These are phyloP conservation scores for Lasiodiplodia sp. DNA, from an alignment of 2,329 filamentous ascomycete species.

Conservation along the genomic window DNA sequence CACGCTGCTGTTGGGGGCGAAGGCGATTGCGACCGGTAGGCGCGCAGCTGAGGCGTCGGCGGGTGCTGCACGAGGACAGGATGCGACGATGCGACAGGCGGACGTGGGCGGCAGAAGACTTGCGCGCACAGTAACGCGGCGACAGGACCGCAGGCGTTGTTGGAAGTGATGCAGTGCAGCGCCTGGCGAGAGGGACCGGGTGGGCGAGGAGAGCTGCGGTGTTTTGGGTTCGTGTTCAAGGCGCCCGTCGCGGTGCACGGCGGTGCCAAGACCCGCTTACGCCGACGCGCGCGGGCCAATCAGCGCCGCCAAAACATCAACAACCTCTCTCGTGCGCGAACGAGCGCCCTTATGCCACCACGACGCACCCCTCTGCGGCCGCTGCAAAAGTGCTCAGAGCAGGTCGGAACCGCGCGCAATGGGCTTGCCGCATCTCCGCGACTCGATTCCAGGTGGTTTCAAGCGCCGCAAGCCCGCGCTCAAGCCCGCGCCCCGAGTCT, in stretches of 20 bases:
- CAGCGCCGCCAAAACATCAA: constrained; percentile 26
- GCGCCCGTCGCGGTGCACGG: constrained; percentile 26
- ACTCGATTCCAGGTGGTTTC: constrained; percentile 21
- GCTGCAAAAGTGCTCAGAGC: constrained; percentile 10
- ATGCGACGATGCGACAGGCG: constrained; percentile 1
- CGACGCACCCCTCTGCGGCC: constrained; percentile 24
- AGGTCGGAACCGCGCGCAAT: constrained; percentile 4
- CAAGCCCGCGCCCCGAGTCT: neutral
- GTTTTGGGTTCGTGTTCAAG: constrained; percentile 31
- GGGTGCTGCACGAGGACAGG: constrained; percentile 17
- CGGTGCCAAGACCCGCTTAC: constrained; percentile 28
- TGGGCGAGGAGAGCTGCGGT: constrained; percentile 13
- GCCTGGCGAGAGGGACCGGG: constrained; percentile 3
- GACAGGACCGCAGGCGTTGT: neutral
- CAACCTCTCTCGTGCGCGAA: constrained; percentile 23
- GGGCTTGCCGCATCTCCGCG: constrained; percentile 25
- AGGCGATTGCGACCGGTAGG: constrained; percentile 21
- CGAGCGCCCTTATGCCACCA: constrained; percentile 20
- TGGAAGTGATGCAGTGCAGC: constrained; percentile 11
- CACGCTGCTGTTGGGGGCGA: constrained; percentile 4
- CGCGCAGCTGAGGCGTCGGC: constrained; percentile 24
- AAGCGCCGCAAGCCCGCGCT: neutral
- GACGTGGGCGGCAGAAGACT: neutral
- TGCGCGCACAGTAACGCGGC: neutral
- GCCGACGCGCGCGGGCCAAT: constrained; percentile 24